Evolutionary conservation across 305 asterid genomes (phyloP), one percentile per base, ranked within the genome.

Genomic region (Fraxinus floribunda): DNA sequence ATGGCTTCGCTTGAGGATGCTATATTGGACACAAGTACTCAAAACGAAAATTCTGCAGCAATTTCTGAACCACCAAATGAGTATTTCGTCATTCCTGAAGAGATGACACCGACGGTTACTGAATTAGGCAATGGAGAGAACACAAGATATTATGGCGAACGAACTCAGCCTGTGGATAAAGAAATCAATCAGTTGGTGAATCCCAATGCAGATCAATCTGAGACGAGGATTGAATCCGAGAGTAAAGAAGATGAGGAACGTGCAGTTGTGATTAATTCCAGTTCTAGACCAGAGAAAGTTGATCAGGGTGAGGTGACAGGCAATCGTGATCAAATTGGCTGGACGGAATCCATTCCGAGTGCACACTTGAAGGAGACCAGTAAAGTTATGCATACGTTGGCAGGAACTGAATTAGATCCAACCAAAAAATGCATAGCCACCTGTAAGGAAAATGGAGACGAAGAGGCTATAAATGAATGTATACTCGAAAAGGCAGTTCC

Each of bases 1-100:
- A 0, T 26, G 44, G 35, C 34, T 73, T 71, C 73, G 30, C 1
- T 16, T 79, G 86, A 82, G 68, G 88, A 35, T 0, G 29, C 76
- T 16, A 6, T 60, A 20, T 32, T n/a, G 64, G 88, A 78, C 81
- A 70, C 2, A 2, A 35, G 79, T 16, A 24, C 22, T 22, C n/a
- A 39, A n/a, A 24, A 35, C 71, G 87, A 64, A 77, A 87, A 78
- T 44, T 46, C 82, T 52, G 71, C 49, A 2, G 1, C 36, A 73
- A 57, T 35, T 76, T 64, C 82, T 22, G 88, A 85, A 7, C 60
- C 72, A 52, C 39, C 80, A 62, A 80, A 83, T 5, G 83, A 87
- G 36, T 62, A 8, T 7, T 29, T 78, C 72, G 6, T 32, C 81
- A 83, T 78, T 38, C 80, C 10, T 1, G 85, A 89, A 35, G 85